Conservation (phyloP, 2,329 filamentous ascomycete genomes). For the Pestalotiopsis sp. region DNA sequence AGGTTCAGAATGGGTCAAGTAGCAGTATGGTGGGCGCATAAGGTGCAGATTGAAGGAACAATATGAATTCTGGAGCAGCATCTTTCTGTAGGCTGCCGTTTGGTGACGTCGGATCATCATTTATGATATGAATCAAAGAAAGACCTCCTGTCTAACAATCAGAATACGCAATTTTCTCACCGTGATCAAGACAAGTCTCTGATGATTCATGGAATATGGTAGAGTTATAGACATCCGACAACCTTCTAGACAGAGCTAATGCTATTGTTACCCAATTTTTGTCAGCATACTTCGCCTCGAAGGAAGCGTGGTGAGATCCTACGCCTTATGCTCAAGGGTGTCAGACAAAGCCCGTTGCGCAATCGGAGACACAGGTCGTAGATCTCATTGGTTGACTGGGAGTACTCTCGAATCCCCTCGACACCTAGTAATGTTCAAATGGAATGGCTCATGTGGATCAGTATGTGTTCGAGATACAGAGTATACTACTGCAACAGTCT, state of each 20-base stretch:
- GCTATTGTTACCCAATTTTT: too few species aligned
- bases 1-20: background rate
- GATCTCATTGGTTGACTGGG: background rate
- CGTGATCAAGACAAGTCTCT: background rate
- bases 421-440: background rate
- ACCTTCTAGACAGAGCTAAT: too few species aligned
- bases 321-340: too few species aligned
- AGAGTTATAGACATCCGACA: too few species aligned
- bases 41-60: background rate
- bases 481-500: background rate
- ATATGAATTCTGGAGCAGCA: background rate
- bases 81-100: background rate
- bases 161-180: background rate
- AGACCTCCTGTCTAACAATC: background rate
- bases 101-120: background rate
- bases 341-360: background rate
- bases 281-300: too few species aligned
- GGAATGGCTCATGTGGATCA: background rate
- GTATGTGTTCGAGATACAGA: background rate
- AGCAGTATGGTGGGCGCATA: background rate
- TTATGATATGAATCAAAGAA: background rate
- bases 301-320: too few species aligned
- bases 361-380: background rate
- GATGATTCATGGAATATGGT: too few species aligned
- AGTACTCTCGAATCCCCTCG: background rate